phyloP scores from a whole-genome alignment of 2,329 filamentous ascomycete species.

The Exophiala sp. region DNA sequence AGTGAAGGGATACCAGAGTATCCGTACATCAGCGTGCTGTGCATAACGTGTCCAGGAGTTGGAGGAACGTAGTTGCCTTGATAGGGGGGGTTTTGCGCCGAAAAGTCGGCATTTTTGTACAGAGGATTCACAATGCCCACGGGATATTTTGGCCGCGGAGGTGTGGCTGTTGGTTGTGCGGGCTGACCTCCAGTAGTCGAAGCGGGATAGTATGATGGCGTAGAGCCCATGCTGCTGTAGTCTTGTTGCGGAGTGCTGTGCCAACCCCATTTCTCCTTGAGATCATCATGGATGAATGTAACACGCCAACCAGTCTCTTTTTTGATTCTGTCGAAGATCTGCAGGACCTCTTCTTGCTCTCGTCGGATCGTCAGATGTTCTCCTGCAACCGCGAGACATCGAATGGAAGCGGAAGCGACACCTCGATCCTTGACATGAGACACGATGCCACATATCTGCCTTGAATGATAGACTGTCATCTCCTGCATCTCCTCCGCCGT shows the following conservation, averaged over 20 bases:
- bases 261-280: conserved; percentile 78
- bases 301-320: conserved; percentile 76
- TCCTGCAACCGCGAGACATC: conserved; percentile 73
- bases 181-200: conserved; percentile 9
- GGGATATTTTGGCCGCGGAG: conserved; percentile 34
- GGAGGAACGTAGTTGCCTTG: conserved; percentile 76
- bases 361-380: conserved; percentile 64
- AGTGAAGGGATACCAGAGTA: conserved; percentile 18
- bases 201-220: conserved; percentile 27
- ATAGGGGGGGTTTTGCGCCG: conserved; percentile 74
- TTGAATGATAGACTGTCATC: conserved; percentile 70
- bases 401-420: conserved; percentile 73
- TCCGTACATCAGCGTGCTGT: conserved; percentile 24
- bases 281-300: conserved; percentile 65
- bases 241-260: conserved; percentile 39
- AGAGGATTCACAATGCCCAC: conserved; percentile 65
- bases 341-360: conserved; percentile 77
- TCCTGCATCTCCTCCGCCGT: conserved; percentile 64
- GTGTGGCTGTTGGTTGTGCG: conserved; percentile 13
- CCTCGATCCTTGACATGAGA: conserved; percentile 79
- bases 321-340: conserved; percentile 71
- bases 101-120: conserved; percentile 69
- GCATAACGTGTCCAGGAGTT: conserved; percentile 22
- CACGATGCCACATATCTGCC: conserved; percentile 84
- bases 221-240: conserved; percentile 35